Evolutionary conservation across 176 grass and related monocot genomes (phyloP), one percentile per base, ranked within the genome.

Genomic region (Elymus sibiricus): DNA sequence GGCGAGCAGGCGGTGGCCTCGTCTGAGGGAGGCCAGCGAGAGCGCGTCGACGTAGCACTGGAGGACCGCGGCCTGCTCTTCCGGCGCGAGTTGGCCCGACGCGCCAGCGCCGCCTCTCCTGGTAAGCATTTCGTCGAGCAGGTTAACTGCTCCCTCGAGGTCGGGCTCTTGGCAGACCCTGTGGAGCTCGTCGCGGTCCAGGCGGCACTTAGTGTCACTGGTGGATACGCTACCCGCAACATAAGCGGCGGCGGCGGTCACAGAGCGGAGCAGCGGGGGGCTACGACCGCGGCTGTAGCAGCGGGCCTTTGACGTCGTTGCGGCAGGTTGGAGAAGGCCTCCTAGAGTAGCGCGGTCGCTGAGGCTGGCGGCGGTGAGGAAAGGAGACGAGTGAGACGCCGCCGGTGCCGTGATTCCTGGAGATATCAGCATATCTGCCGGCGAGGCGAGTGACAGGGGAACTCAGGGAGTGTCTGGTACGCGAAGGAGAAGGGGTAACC

Each of bases 51-150:
- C 64, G 83, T 92, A 94, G 39, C 70, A 74, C 8, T 91, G 86
- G 31, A 95, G 64, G 6, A 95, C 79, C 1, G 84, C 58, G 69
- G 77, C 39, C 4, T 89, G 86, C 9, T 83, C 84, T 4, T 81
- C 60, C 7, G 88, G 74, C 14, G 35, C 27, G 22, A 90, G 84
- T 58, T 76, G 42, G 15, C 26, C 28, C 9, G 47, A 42, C 19
- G 32, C 11, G 17, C 31, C 13, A 55, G 76, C 2, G 19, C 38
- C 39, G 10, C 79, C 66, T 66, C 63, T 75, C 43, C 17, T 31
- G 4, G 4, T 24, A 22, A 83, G 71, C 91, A 92, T 75, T 90
- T 92, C 39, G 49, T 95, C 93, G 64, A 88, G 53, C 72, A 94
- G 55, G 13, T 66, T 87, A 58, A 92, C 75, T 51, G 91, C 89